Evolutionary conservation across 2,329 filamentous ascomycete genomes (phyloP), one percentile per base, ranked within the genome.

Genomic region (Juglanconis oblonga): DNA sequence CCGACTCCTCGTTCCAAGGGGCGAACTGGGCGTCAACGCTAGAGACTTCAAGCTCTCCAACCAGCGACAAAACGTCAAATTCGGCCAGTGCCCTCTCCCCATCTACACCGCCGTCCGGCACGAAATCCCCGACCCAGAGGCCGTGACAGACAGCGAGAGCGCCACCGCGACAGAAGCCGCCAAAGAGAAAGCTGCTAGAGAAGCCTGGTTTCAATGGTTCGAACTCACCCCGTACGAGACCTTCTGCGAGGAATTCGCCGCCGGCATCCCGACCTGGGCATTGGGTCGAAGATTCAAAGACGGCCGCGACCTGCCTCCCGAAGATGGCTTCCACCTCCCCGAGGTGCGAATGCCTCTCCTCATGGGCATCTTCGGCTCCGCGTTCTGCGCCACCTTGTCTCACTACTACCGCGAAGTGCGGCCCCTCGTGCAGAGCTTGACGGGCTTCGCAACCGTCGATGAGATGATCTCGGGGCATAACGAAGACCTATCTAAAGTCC

Each of bases 121-220:
- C 69, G 95, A 99, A 72, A 98, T 99, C 31, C 95, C 94, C 0
- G 77, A 87, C 7, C 73, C 86, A 7, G 81, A 82, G 49, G 75
- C 77, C 48, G 69, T 74, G 1, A 67, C 65, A 7, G 74, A 74
- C 40, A 75, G 73, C 63, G 70, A 67, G 5, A 70, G 66, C 57
- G 69, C 64, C 2, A 64, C 62, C 14, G 70, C 69, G 51, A 75
- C 79, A 1, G 81, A 87, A 61, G 73, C 76, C 24, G 80, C 77
- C 0, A 83, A 86, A 65, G 77, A 79, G 64, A 72, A 77, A 54
- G 78, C 82, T 10, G 85, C 76, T 68, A 80, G 81, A 62, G 89
- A 96, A 69, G 83, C 92, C 2, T 98, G 93, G 91, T 99, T 98
- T 68, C 94, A 99, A 68, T 98, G 95, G 94, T 97, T 95, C 67